Evolutionary conservation across 2,329 filamentous ascomycete genomes (phyloP).

Genomic region (Sclerotinia borealis): DNA sequence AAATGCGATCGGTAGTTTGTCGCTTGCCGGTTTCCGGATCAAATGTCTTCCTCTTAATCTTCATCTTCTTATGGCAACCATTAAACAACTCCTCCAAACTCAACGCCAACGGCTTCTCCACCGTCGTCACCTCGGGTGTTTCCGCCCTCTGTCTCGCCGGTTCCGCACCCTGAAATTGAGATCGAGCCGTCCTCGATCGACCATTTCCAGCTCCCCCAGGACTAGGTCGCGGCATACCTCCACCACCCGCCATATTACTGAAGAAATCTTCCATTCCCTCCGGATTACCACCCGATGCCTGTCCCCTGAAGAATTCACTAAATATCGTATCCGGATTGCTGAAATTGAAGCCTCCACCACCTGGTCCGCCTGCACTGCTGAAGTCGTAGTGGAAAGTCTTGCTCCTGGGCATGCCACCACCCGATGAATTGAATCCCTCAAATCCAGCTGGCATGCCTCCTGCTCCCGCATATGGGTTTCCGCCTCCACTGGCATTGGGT

Average conservation of each 20-base stretch:
- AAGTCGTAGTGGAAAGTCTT: conserved; percentile 44
- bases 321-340: conserved; percentile 81
- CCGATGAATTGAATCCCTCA: conserved; percentile 40
- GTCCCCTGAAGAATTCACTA: conserved; percentile 67
- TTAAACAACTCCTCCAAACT: conserved; percentile 83
- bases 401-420: conserved; percentile 44
- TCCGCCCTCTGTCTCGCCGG: conserved; percentile 36
- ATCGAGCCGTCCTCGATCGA: conserved; percentile 38
- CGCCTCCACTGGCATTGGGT: conserved; percentile 43
- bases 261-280: conserved; percentile 52
- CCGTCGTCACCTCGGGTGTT: conserved; percentile 82
- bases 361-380: conserved; percentile 39
- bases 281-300: conserved; percentile 37
- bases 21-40: conserved; percentile 76
- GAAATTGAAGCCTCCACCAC: conserved; percentile 68
- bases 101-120: conserved; percentile 76
- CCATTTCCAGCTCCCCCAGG: conserved; percentile 43
- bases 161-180: conserved; percentile 30
- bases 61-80: conserved; percentile 92
- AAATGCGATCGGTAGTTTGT: conserved; percentile 77
- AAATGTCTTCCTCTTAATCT: conserved; percentile 94
- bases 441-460: conserved; percentile 51
- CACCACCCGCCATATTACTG: conserved; percentile 13
- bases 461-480: conserved; percentile 54
- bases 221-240: conserved; percentile 31